Conservation (phyloP, 1,139 yeast genomes). For the Blastobotrys ciferrii region DNA sequence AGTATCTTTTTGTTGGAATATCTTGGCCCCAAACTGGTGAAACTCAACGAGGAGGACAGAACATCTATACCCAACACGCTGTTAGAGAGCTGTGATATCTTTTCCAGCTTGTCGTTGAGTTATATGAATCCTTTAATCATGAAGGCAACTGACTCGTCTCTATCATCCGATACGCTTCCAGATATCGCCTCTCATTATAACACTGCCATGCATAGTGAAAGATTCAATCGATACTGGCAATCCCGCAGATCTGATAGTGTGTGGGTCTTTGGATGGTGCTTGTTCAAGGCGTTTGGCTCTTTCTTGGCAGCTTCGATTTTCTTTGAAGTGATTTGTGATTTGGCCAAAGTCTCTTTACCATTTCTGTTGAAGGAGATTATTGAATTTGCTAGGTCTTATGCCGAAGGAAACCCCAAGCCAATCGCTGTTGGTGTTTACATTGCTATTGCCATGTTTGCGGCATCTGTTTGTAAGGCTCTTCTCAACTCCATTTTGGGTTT, state of each 20-base stretch:
- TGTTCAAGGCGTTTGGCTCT: slow-evolving; percentile 62
- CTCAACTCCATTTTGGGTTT: slow-evolving; percentile 64
- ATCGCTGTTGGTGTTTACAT: slow-evolving; percentile 76
- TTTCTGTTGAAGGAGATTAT: slow-evolving; percentile 72
- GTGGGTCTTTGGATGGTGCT: slow-evolving; percentile 62
- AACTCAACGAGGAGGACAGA: slow-evolving; percentile 13
- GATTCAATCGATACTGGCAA: slow-evolving; percentile 59
- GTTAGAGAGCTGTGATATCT: slow-evolving; percentile 71
- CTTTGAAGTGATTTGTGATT: slow-evolving; percentile 69
- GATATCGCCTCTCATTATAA: slow-evolving; percentile 63
- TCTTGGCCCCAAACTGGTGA: slow-evolving; percentile 18
- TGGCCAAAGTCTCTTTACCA: slow-evolving; percentile 70
- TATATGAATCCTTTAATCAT: slow-evolving; percentile 90
- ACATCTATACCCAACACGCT: slow-evolving; percentile 16
- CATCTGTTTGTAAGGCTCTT: slow-evolving; percentile 76
- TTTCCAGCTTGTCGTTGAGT: slow-evolving; percentile 69
- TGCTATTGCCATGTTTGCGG: slow-evolving; percentile 73
- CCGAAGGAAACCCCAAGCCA: slow-evolving; percentile 42
- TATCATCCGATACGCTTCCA: slow-evolving; percentile 76
- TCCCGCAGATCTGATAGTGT: slow-evolving; percentile 40
- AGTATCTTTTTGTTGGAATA: slow-evolving; percentile 19
- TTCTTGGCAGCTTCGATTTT: slow-evolving; percentile 63
- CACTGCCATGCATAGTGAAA: slow-evolving; percentile 47
- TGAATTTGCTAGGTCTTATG: slow-evolving; percentile 73
- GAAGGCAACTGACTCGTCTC: slow-evolving; percentile 65